Evolutionary conservation across 2,329 filamentous ascomycete species (phyloP).

Genomic region (Stachybotrys echinatus): DNA sequence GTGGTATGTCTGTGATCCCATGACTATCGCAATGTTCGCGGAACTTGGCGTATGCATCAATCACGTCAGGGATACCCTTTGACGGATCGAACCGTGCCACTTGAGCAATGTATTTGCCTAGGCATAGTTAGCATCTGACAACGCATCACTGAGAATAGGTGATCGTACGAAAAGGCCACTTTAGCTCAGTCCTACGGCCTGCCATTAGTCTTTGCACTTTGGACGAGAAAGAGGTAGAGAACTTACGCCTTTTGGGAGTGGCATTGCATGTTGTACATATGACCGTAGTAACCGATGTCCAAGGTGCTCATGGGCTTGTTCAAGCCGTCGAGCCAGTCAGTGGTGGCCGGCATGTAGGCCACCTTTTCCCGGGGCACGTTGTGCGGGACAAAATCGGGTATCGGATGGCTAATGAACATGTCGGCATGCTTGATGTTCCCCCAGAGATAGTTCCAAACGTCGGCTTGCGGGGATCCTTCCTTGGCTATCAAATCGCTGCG

Average conservation of each 20-base stretch:
- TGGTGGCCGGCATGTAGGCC: constrained; percentile 73
- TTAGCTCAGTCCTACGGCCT: constrained; percentile 37
- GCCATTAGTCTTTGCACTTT: constrained; percentile 3
- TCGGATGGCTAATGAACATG: constrained; percentile 78
- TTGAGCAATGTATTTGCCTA: constrained; percentile 70
- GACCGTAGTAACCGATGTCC: constrained; percentile 68
- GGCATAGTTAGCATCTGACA: constrained; percentile 9
- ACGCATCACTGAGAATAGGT: background rate
- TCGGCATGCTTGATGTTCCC: constrained; percentile 64
- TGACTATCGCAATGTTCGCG: constrained; percentile 53
- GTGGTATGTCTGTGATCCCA: constrained; percentile 50
- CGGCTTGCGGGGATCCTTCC: constrained; percentile 60
- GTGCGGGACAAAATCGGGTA: constrained; percentile 67
- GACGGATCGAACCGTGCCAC: constrained; percentile 79
- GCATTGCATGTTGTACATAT: constrained; percentile 64
- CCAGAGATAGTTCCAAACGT: constrained; percentile 75
- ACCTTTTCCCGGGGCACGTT: constrained; percentile 62
- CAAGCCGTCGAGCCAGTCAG: constrained; percentile 77
- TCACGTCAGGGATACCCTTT: constrained; percentile 74
- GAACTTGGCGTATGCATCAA: constrained; percentile 71
- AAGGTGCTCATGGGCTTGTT: constrained; percentile 70
- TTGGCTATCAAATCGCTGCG: constrained; percentile 65
- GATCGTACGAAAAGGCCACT: constrained; percentile 45
- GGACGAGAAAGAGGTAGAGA: background rate
- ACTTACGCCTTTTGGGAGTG: constrained; percentile 49